phyloP scores from a whole-genome alignment of 768 basidiomycete species.

The Russula griseocarnosa region DNA sequence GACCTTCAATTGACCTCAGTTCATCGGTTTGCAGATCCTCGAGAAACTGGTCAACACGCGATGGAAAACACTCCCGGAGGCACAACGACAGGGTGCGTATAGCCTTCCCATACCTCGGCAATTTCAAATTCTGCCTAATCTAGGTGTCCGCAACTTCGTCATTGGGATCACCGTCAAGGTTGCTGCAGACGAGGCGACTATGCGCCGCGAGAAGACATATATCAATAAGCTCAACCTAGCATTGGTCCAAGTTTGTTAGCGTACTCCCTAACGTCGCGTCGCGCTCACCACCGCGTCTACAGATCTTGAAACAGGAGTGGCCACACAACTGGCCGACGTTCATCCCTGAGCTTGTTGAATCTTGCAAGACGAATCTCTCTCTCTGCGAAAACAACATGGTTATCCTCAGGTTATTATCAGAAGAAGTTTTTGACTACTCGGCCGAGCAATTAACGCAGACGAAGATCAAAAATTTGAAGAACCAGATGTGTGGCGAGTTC shows the following conservation, averaged over 20 bases:
- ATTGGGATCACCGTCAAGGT: conserved; percentile 90
- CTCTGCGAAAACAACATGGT: conserved; percentile 99
- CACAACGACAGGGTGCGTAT: conserved; percentile 77
- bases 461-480: conserved; percentile 96
- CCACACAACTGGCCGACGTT: conserved; percentile 98
- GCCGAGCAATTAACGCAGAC: conserved; percentile 98
- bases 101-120: background rate
- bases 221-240: conserved; percentile 96
- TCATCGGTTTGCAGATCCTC: conserved; percentile 93
- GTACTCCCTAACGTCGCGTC: conserved; percentile 8
- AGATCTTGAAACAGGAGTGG: conserved; percentile 99
- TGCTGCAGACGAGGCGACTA: conserved; percentile 81
- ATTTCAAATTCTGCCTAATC: conserved; percentile 25
- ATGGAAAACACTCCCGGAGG: conserved; percentile 94
- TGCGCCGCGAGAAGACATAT: conserved; percentile 91
- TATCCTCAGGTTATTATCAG: conserved; percentile 93
- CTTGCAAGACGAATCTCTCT: conserved; percentile 92
- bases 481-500: conserved; percentile 96
- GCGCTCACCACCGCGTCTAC: conserved; percentile 11
- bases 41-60: conserved; percentile 92
- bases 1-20: conserved; percentile 9
- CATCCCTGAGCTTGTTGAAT: conserved; percentile 94
- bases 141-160: conserved; percentile 95
- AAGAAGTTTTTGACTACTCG: conserved; percentile 98
- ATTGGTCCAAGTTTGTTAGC: conserved; percentile 72